Evolutionary conservation across 495 filamentous ascomycete species (phyloP).

Genomic region (Evernia prunastri): DNA sequence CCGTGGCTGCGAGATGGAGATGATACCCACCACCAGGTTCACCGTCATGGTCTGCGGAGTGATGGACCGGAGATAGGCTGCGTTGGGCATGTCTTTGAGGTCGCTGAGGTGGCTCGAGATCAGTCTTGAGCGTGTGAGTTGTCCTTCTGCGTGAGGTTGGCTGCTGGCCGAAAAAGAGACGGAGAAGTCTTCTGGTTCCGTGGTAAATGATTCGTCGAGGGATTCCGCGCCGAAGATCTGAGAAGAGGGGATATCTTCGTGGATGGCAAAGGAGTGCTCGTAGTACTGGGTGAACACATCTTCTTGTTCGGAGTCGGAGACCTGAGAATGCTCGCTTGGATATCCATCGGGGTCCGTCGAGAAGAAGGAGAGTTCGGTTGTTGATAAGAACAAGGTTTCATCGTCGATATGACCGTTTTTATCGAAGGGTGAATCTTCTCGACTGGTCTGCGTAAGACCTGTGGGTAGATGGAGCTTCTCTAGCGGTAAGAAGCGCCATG

Average conservation of each 20-base stretch:
- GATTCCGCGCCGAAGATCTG: constrained; percentile 34
- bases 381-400: constrained; percentile 19
- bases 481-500: constrained; percentile 25
- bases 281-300: constrained; percentile 57
- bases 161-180: constrained; percentile 20
- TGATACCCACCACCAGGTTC: constrained; percentile 71
- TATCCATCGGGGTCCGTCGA: constrained; percentile 1
- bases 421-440: background rate
- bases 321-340: background rate
- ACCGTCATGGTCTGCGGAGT: constrained; percentile 72
- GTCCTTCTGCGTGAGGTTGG: constrained; percentile 19
- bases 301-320: constrained; percentile 25
- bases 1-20: constrained; percentile 62
- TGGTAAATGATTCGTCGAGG: constrained; percentile 13
- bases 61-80: constrained; percentile 59
- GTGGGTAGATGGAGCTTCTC: constrained; percentile 23
- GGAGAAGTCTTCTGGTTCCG: constrained; percentile 31
- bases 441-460: constrained; percentile 20
- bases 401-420: background rate
- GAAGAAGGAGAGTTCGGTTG: constrained; percentile 13
- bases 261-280: constrained; percentile 62
- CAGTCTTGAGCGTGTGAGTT: constrained; percentile 19
- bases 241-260: constrained; percentile 51
- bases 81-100: constrained; percentile 64
- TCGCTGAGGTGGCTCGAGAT: constrained; percentile 45